A percentile compares a stretch with the other conserved stretches of the same genome.
phyloP scores from a whole-genome alignment of 805 yeast species.

The Diddensiella santjacobensis region DNA sequence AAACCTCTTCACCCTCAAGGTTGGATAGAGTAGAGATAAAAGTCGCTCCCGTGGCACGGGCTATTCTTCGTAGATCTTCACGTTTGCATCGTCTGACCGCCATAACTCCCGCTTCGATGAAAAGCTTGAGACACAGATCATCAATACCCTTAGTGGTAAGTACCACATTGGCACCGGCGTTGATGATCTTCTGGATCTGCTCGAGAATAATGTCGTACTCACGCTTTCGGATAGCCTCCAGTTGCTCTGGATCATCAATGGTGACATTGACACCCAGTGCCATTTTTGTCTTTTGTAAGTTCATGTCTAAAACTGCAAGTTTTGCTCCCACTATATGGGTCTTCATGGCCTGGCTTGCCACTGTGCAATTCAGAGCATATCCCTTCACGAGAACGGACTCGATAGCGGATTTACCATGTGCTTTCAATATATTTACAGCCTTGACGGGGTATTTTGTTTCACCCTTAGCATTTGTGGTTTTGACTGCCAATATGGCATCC shows the following conservation, averaged over 20 bases:
- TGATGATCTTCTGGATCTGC: conserved; percentile 73
- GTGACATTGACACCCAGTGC: conserved; percentile 97
- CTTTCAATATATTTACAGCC: conserved; percentile 92
- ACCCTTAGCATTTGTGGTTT: conserved; percentile 82
- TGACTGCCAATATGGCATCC: conserved; percentile 92
- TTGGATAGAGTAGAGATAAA: conserved; percentile 82
- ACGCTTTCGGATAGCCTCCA: conserved; percentile 86
- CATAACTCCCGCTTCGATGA: conserved; percentile 87
- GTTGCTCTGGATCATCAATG: conserved; percentile 94
- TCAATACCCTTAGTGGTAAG: conserved; percentile 93
- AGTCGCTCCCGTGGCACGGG: conserved; percentile 97
- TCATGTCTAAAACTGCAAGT: conserved; percentile 86
- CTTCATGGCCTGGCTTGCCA: conserved; percentile 96
- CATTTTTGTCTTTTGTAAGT: conserved; percentile 94
- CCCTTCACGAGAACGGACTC: conserved; percentile 90
- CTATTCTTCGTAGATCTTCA: conserved; percentile 94
- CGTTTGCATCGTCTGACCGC: conserved; percentile 96
- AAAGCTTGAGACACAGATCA: conserved; percentile 85
- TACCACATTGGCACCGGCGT: conserved; percentile 89
- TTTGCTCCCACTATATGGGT: conserved; percentile 64
- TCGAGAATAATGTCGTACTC: conserved; percentile 84
- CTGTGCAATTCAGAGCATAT: conserved; percentile 93
- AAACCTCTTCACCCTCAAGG: conserved; percentile 92
- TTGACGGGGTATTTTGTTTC: conserved; percentile 92
- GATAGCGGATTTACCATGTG: conserved; percentile 88